Base-by-base conservation (phyloP, 139 green algal genomes). In the Desmodesmus armatus region DNA sequence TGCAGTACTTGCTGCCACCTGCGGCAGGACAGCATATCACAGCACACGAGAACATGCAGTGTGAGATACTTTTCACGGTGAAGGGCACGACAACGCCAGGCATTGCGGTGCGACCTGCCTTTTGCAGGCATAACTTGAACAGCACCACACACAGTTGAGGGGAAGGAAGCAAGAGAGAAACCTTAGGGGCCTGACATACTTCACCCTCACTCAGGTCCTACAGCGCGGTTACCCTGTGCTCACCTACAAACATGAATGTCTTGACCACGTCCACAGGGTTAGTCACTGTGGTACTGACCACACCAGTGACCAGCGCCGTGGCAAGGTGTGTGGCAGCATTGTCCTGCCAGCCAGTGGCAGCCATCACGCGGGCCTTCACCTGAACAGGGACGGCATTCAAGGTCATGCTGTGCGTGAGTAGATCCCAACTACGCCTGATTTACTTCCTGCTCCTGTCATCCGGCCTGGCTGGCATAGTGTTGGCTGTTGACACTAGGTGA, bases 241-340 rank as follows among this genome's bases (percentile, higher is more conserved):
- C 80, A 88, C 88, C 70, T 9, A 94, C 88, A 78, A 95, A 94
- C 78, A 96, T 89, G 40, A 88, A 25, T 2, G 93, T 93, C 47
- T 94, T 93, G 51, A 97, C 69, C 5, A 96, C 91, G 67, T 97
- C 94, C 3, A 93, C 85, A 0, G 94, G 94, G 44, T 93, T 93
- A 2, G 93, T 95, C 4, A 88, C 91, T 11, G 91, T 94, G 6
- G 94, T 96, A 3, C 88, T 91, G 21, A 94, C 90, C 2, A 96
- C n/a, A 2, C 94, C 94, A 3, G 93, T 86, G 3, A 94, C 25
- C 87, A 92, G 84, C 47, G 75, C 88, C n/a, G 81, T 80, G 5
- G 78, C 85, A 35, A 94, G 29, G 25, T 94, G 89, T 19, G 86
- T 91, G n/a, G 15, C 40, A 2, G 83, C 5, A 21, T 37, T 70